Conservation (phyloP, 331 rosid genomes). For the Phaseolus coccineus region DNA sequence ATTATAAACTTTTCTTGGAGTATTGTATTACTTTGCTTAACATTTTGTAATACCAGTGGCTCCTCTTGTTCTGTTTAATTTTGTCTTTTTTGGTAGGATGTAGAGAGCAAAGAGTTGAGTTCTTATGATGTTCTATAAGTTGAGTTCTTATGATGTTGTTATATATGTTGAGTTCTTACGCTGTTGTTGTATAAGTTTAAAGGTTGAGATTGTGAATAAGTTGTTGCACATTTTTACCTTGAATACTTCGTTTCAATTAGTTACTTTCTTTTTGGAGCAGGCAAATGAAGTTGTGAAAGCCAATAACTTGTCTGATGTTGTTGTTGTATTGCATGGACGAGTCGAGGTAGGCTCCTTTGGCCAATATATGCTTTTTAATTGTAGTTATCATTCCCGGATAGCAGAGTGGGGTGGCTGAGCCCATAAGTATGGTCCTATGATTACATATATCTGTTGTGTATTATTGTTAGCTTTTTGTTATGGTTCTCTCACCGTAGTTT, state of each 20-base stretch:
- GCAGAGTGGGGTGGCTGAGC: too few species aligned
- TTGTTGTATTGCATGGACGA: slow-evolving; percentile 89
- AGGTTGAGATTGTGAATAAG: slow-evolving; percentile 32
- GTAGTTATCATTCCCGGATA: too few species aligned
- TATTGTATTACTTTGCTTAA: not conserved
- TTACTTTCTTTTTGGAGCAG: slow-evolving; percentile 58
- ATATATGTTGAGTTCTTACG: not conserved
- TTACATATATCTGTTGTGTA: not conserved
- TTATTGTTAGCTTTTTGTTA: not conserved
- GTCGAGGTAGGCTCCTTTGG: slow-evolving; percentile 83
- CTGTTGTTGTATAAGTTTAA: not conserved
- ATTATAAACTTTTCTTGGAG: not conserved
- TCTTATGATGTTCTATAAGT: slow-evolving; percentile 8
- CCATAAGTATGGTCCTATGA: not conserved
- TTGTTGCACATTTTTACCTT: slow-evolving; percentile 33
- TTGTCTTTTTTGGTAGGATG: not conserved
- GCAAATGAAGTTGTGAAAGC: slow-evolving; percentile 97
- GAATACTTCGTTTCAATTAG: slow-evolving; percentile 29
- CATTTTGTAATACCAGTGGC: slow-evolving; percentile 5
- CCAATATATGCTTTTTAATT: not conserved
- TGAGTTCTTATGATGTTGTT: slow-evolving; percentile 22
- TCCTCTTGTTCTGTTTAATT: slow-evolving; percentile 10
- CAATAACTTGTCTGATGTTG: slow-evolving; percentile 79
- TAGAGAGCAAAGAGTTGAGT: not conserved
- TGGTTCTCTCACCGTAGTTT: not conserved